Base-by-base conservation (phyloP, 75 land plant species). In the Larix kaempferi region DNA sequence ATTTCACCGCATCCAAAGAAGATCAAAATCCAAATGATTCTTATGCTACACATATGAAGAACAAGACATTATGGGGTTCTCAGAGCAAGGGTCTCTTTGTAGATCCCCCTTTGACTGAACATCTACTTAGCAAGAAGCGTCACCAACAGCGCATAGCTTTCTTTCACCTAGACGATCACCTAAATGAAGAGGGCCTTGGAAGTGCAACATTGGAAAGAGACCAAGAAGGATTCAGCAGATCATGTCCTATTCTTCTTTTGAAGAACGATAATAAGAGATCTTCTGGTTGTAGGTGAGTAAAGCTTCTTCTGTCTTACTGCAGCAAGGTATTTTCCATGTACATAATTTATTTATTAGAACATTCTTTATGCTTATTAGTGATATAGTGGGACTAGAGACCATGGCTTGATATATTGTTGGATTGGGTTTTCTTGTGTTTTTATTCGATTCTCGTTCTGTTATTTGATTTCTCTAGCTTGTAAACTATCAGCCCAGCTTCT, bases 201-300 rank as follows among this genome's bases (percentile, higher is more conserved):
- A 27, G 21, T 1, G 15, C 56, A 58, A 75, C 44, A 56, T 4
- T n/a, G 33, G 77, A 41, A 80, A 58, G 8, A 61, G 25, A 59
- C 39, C 77, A 76, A 61, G 77, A 27, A 58, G 39, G 71, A 62
- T 75, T 57, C 27, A 74, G 77, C 39, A 60, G 77, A 27, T 75
- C 65, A 12, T 93, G 98, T 78, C 91, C 96, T 35, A 61, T 93
- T 71, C 22, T 95, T 80, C 85, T 93, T 57, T 67, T 95, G 76
- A 93, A 83, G 76, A 83, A 88, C 41, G 74, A 76, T 17, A 74
- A 80, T 67, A 26, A 81, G 56, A 74, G 55, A 29, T 37, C 59
- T 44, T 80, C 83, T 12, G 63, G 35, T 65, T 76, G 59, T n/a
- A 77, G 91, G 92, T 92, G 82, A 66, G 77, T 78, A 13, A 21